phyloP scores from a whole-genome alignment of 169 alveolate species.

The Plasmodium sp. region DNA sequence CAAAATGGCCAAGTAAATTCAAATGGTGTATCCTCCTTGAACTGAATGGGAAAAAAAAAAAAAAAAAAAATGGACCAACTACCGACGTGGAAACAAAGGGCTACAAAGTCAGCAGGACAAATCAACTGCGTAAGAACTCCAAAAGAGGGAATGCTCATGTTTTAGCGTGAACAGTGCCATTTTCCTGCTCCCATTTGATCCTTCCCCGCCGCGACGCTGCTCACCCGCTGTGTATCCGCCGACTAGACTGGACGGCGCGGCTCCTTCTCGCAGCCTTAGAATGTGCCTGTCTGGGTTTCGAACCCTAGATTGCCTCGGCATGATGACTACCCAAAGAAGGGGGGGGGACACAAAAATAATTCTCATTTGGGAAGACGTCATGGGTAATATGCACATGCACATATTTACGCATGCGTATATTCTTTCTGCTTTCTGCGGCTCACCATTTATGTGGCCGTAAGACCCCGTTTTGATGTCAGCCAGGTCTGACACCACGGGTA shows the following conservation, averaged over 20 bases:
- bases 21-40: constrained; percentile 58
- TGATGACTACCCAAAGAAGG: too few relatives aligned
- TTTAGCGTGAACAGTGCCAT: neutral
- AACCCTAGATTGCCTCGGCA: constrained; percentile 73
- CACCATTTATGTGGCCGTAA: constrained; percentile 84
- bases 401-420: neutral
- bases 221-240: constrained; percentile 67
- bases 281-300: constrained; percentile 61
- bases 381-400: neutral
- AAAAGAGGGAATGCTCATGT: neutral
- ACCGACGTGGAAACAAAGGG: neutral
- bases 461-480: constrained; percentile 84
- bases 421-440: neutral
- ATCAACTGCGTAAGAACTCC: neutral
- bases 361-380: neutral
- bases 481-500: constrained; percentile 82
- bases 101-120: neutral
- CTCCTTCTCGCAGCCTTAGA: constrained; percentile 73
- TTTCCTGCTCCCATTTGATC: neutral
- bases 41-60: constrained; percentile 33
- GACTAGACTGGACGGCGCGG: constrained; percentile 55
- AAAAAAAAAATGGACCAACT: neutral
- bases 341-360: neutral
- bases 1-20: neutral
- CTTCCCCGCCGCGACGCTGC: neutral